Percentiles rank a stretch among this genome's conserved stretches.
Conservation (phyloP, 352 stramenopile species). For the Pythium dissimile region DNA sequence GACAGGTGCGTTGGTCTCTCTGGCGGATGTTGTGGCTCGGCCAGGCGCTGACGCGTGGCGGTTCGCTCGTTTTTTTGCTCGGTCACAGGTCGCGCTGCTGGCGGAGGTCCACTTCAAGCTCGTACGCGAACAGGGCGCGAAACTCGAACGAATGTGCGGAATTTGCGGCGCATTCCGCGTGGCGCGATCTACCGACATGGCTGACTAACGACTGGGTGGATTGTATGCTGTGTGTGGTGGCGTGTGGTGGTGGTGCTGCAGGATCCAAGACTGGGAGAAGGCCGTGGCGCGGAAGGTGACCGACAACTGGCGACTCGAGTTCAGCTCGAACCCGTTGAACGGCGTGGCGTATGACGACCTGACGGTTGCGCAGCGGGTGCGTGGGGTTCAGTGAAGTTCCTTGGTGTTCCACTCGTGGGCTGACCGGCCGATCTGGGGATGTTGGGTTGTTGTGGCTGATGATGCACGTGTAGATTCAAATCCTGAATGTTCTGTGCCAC, state of each 20-base stretch:
- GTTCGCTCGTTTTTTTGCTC: background rate
- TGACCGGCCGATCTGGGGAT: background rate
- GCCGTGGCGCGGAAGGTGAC: conserved; percentile 64
- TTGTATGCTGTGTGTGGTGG: conserved; percentile 1
- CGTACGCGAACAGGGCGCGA: conserved; percentile 64
- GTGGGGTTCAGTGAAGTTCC: background rate
- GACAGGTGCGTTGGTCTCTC: conserved; percentile 35
- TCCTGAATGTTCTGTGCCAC: conserved; percentile 79
- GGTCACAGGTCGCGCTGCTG: conserved; percentile 56
- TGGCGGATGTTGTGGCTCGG: background rate
- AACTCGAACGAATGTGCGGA: conserved; percentile 79
- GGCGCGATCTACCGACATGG: no score
- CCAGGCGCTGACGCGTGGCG: conserved; percentile 1
- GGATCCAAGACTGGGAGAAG: conserved; percentile 83
- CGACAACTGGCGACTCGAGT: conserved; percentile 76
- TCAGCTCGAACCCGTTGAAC: conserved; percentile 62
- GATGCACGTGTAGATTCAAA: conserved; percentile 40
- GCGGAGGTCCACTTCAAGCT: conserved; percentile 83
- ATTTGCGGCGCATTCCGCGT: background rate
- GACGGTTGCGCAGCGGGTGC: conserved; percentile 52
- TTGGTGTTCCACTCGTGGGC: background rate
- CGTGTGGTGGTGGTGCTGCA: conserved; percentile 23
- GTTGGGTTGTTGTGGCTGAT: background rate
- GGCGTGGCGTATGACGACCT: conserved; percentile 52
- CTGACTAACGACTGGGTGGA: conserved; percentile 7